A percentile compares a stretch with the other conserved stretches of the same genome.
Evolutionary conservation across 2,329 filamentous ascomycete genomes (phyloP).

Genomic region (Hypoxylon sp.): DNA sequence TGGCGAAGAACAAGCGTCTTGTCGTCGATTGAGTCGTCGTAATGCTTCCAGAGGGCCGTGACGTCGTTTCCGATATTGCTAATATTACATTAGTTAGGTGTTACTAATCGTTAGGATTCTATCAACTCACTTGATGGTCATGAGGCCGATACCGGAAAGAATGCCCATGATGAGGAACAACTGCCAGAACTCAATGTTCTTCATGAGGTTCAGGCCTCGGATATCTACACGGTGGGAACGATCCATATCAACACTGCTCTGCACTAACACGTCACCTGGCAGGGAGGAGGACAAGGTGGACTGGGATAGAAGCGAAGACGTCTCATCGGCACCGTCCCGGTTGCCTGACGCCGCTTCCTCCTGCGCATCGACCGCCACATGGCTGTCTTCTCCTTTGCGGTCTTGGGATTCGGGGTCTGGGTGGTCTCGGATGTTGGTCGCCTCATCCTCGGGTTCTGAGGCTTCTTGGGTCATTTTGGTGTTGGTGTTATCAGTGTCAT

Average conservation of each 20-base stretch:
- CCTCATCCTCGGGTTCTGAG: slow-evolving; percentile 38
- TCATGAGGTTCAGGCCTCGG: slow-evolving; percentile 79
- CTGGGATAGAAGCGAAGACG: slow-evolving; percentile 80
- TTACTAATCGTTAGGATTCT: no score
- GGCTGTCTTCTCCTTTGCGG: slow-evolving; percentile 24
- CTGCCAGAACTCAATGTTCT: slow-evolving; percentile 85
- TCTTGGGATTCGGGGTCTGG: slow-evolving; percentile 14
- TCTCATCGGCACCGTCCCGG: slow-evolving; percentile 69
- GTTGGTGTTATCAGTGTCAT: slow-evolving; percentile 44
- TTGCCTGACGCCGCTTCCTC: slow-evolving; percentile 36
- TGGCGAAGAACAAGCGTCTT: slow-evolving; percentile 83
- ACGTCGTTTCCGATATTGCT: slow-evolving; percentile 95
- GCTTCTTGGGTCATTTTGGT: slow-evolving; percentile 45
- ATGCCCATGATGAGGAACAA: slow-evolving; percentile 87
- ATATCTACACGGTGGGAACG: slow-evolving; percentile 88
- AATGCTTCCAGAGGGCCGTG: slow-evolving; percentile 87
- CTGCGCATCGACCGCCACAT: slow-evolving; percentile 33
- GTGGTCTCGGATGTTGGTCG: slow-evolving; percentile 30
- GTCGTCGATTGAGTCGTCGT: slow-evolving; percentile 75
- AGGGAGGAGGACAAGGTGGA: slow-evolving; percentile 59
- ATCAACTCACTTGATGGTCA: slow-evolving; percentile 99
- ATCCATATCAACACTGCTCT: slow-evolving; percentile 73
- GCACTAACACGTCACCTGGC: slow-evolving; percentile 60
- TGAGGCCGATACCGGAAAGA: slow-evolving; percentile 91
- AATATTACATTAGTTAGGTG: no score